Base-by-base conservation (phyloP, 805 yeast species). In the Candida piceae region DNA sequence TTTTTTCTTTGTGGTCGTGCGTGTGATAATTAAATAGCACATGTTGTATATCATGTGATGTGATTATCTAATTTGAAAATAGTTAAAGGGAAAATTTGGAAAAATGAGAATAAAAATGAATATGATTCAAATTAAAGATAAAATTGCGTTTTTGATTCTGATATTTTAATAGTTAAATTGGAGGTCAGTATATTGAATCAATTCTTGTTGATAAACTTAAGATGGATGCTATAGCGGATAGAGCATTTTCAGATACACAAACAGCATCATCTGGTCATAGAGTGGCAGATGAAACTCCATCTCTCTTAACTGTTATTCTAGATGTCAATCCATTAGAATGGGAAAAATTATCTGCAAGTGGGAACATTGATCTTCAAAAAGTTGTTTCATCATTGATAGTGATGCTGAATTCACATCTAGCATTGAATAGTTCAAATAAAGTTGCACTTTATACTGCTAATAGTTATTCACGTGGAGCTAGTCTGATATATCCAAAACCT, bases 401-500 rank as follows among this genome's bases (percentile, higher is more conserved):
- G 17, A 79, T 83, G 51, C 58, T 89, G 35, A 93, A 93, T 58
- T 88, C 95, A 2, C 98, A 93, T 58, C 57, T 93, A 32, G 80
- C 97, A 0, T 68, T 86, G 34, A 85, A 85, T 58, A 84, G 84
- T 48, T 77, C 88, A 25, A 93, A 93, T 57, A 76, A 76, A 52
- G 94, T 90, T 8, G 83, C 93, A 2, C 75, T 90, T 12, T 74
- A 89, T 27, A 83, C 86, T 1, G 80, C 86, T 16, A 83, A 86
- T 46, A 74, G 86, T 2, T 57, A 46, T 29, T 39, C 43, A 3
- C 60, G 64, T 11, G 86, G 90, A 0, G 78, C 94, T 0, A 64
- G 66, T 45, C 75, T 83, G 46, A 54, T 90, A 16, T 86, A 79
- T 52, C 97, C 97, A 1, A 45, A 51, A 13, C 33, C 50, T 11